Percentiles rank a stretch among this genome's conserved stretches.
Evolutionary conservation across 1,139 yeast species (phyloP).

Genomic region (Eremothecium coryli): DNA sequence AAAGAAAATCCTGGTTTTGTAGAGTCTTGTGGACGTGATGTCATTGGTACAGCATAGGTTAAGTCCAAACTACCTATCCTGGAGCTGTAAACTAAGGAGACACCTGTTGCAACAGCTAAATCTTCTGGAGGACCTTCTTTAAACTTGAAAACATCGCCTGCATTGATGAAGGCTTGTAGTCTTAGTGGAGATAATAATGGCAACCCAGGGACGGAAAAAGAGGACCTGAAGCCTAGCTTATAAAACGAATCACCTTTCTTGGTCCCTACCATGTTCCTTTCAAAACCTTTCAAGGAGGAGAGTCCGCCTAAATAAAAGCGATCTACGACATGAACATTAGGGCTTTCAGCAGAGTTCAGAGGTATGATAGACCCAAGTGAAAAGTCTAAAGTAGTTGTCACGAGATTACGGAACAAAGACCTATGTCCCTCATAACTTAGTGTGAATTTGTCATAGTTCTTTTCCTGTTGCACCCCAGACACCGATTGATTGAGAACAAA

Average conservation of each 20-base stretch:
- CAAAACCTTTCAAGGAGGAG: conserved; percentile 69
- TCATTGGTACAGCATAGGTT: conserved; percentile 30
- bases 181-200: conserved; percentile 26
- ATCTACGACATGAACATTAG: conserved; percentile 32
- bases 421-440: conserved; percentile 20
- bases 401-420: conserved; percentile 21
- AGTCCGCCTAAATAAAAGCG: conserved; percentile 63
- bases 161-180: conserved; percentile 24
- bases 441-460: conserved; percentile 23
- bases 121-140: conserved; percentile 9
- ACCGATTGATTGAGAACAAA: conserved; percentile 19
- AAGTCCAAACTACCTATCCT: conserved; percentile 27
- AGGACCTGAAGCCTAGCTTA: conserved; percentile 25
- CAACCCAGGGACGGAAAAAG: conserved; percentile 27
- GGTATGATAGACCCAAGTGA: conserved; percentile 24
- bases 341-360: conserved; percentile 12
- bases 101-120: conserved; percentile 28
- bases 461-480: conserved; percentile 13
- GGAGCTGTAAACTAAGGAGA: conserved; percentile 28
- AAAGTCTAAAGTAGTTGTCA: conserved; percentile 23
- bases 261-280: conserved; percentile 67
- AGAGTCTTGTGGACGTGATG: conserved; percentile 22
- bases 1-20: conserved; percentile 31
- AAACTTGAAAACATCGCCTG: conserved; percentile 14
- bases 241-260: conserved; percentile 35